phyloP scores from a whole-genome alignment of 78 protist genomes.

The Capsaspora owczarzaki region DNA sequence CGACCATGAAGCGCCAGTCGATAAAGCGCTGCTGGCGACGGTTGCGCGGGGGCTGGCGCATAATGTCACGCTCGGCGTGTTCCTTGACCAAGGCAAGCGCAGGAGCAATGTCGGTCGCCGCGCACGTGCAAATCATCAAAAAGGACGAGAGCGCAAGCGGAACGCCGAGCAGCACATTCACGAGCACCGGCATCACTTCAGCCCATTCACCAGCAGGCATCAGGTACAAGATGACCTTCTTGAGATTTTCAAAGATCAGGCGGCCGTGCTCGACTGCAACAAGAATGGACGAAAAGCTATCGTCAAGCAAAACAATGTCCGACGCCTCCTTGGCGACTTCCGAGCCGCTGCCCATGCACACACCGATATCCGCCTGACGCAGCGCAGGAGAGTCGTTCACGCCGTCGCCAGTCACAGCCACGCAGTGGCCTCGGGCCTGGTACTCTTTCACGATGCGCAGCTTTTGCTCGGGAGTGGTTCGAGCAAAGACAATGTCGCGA shows the following conservation, averaged over 20 bases:
- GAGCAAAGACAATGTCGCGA: slow-evolving; percentile 86
- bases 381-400: slow-evolving; percentile 98
- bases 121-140: slow-evolving; percentile 76
- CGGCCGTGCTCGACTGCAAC: slow-evolving; percentile 76
- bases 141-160: slow-evolving; percentile 49
- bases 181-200: slow-evolving; percentile 85
- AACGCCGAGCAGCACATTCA: slow-evolving; percentile 58
- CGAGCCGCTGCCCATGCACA: slow-evolving; percentile 87
- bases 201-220: too few species aligned
- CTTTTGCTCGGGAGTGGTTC: slow-evolving; percentile 91
- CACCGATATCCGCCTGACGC: slow-evolving; percentile 88
- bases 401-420: slow-evolving; percentile 94
- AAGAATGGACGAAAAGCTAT: slow-evolving; percentile 90
- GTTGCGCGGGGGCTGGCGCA: slow-evolving; percentile 85
- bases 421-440: slow-evolving; percentile 69
- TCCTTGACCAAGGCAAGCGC: slow-evolving; percentile 88
- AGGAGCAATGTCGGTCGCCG: slow-evolving; percentile 90
- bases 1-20: slow-evolving; percentile 37
- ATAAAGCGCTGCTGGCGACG: slow-evolving; percentile 59
- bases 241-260: slow-evolving; percentile 83
- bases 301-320: slow-evolving; percentile 86
- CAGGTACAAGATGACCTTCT: slow-evolving; percentile 88
- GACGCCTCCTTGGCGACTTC: slow-evolving; percentile 94
- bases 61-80: slow-evolving; percentile 74
- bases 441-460: slow-evolving; percentile 73